A percentile compares a stretch with the other conserved stretches of the same genome.
Evolutionary conservation across 495 filamentous ascomycete species (phyloP).

Genomic region (Penicillium roqueforti): DNA sequence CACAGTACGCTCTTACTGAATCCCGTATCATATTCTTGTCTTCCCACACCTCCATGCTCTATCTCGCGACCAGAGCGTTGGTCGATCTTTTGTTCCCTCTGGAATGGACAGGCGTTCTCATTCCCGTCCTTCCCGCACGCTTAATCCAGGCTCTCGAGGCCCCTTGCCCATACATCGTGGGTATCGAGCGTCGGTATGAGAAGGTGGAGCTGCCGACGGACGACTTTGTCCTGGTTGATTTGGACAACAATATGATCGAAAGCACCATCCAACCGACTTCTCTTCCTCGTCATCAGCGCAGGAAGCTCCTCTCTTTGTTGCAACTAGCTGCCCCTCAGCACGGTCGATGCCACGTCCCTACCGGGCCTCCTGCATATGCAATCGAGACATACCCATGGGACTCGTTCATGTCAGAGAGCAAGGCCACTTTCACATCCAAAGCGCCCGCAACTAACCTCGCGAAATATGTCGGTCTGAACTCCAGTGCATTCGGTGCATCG

Average conservation of each 20-base stretch:
- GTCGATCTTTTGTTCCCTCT: constrained; percentile 83
- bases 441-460: constrained; percentile 67
- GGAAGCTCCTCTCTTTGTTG: constrained; percentile 83
- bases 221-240: constrained; percentile 90
- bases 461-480: constrained; percentile 83
- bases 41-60: constrained; percentile 93
- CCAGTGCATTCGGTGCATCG: constrained; percentile 70
- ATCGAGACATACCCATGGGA: constrained; percentile 89
- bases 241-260: constrained; percentile 86
- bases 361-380: constrained; percentile 89
- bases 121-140: constrained; percentile 84
- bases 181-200: constrained; percentile 91
- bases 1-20: constrained; percentile 76
- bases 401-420: constrained; percentile 80
- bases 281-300: constrained; percentile 81
- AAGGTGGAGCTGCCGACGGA: constrained; percentile 90
- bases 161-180: constrained; percentile 94
- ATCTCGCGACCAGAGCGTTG: constrained; percentile 81
- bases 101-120: constrained; percentile 88
- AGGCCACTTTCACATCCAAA: constrained; percentile 67
- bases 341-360: constrained; percentile 76
- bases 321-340: constrained; percentile 90
- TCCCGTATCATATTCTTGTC: constrained; percentile 94
- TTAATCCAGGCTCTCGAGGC: constrained; percentile 87
- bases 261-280: constrained; percentile 66